Evolutionary conservation across 257 asterid genomes (phyloP).

Genomic region (Solanum tarapatanum): DNA sequence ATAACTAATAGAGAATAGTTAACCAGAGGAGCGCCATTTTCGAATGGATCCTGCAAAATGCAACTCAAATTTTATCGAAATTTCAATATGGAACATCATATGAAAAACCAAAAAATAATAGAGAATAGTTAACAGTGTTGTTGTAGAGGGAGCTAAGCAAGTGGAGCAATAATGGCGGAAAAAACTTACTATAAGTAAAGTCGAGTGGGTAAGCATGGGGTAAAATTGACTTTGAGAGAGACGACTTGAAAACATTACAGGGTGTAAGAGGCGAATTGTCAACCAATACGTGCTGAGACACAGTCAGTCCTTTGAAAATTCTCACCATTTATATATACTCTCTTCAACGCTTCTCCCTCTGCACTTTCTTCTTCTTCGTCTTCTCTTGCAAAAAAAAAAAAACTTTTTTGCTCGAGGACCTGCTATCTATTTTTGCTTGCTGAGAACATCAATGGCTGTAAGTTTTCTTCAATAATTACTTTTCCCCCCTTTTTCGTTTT

Average conservation of each 20-base stretch:
- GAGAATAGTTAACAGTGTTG: background rate
- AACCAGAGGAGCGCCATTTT: rapidly evolving
- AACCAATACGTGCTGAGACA: background rate
- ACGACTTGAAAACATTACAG: background rate
- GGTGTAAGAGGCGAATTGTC: background rate
- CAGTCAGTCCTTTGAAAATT: background rate
- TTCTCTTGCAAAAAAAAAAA: background rate
- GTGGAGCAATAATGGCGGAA: background rate
- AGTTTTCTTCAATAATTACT: background rate
- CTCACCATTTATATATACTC: background rate
- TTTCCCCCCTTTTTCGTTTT: background rate
- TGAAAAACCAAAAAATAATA: too few species aligned
- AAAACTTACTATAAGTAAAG: background rate
- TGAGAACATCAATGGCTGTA: background rate
- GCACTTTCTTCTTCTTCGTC: background rate
- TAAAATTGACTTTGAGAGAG: background rate
- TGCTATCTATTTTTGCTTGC: background rate
- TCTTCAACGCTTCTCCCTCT: background rate
- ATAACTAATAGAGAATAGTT: background rate
- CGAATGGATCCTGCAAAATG: rapidly evolving
- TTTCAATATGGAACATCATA: rapidly evolving
- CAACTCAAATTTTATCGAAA: rapidly evolving
- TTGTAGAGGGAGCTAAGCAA: background rate
- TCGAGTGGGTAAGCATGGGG: background rate
- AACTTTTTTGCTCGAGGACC: background rate